Evolutionary conservation across 1,284 basidiomycete genomes (phyloP).

Genomic region (Chalciporus sp.): DNA sequence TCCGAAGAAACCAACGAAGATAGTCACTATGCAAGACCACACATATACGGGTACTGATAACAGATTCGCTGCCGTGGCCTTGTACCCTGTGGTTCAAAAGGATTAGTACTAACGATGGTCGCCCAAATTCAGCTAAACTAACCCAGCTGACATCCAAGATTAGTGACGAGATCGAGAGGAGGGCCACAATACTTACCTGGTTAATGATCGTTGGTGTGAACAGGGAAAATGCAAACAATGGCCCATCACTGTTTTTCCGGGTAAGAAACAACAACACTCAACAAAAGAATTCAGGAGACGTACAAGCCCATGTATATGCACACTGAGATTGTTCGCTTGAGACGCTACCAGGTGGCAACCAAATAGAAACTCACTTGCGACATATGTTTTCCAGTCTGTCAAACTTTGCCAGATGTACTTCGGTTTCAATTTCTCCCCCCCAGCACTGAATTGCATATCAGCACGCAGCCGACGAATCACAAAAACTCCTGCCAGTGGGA

Average conservation of each 20-base stretch:
- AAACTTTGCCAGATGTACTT: conserved; percentile 50
- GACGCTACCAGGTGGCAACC: neutral
- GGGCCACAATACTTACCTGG: conserved; percentile 34
- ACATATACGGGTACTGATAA: conserved; percentile 55
- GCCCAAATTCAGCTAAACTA: neutral
- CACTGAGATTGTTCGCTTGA: conserved; percentile 32
- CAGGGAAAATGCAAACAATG: conserved; percentile 56
- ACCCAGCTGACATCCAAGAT: conserved; percentile 19
- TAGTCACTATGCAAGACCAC: conserved; percentile 52
- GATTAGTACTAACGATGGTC: neutral
- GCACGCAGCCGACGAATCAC: conserved; percentile 49
- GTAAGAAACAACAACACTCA: neutral
- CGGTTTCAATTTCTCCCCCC: conserved; percentile 51
- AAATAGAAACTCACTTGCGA: conserved; percentile 40
- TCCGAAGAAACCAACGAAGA: conserved; percentile 48
- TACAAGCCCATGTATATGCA: conserved; percentile 52
- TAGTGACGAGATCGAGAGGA: neutral
- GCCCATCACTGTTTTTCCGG: conserved; percentile 41
- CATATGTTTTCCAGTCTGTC: conserved; percentile 55
- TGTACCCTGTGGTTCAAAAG: conserved; percentile 37
- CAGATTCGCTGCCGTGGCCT: conserved; percentile 54
- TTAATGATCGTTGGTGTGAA: conserved; percentile 59
- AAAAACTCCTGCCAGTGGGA: conserved; percentile 44
- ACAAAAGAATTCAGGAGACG: neutral
- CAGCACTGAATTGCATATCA: conserved; percentile 50